Base-by-base conservation (phyloP, 1,284 basidiomycete genomes). In the Grifola frondosa region DNA sequence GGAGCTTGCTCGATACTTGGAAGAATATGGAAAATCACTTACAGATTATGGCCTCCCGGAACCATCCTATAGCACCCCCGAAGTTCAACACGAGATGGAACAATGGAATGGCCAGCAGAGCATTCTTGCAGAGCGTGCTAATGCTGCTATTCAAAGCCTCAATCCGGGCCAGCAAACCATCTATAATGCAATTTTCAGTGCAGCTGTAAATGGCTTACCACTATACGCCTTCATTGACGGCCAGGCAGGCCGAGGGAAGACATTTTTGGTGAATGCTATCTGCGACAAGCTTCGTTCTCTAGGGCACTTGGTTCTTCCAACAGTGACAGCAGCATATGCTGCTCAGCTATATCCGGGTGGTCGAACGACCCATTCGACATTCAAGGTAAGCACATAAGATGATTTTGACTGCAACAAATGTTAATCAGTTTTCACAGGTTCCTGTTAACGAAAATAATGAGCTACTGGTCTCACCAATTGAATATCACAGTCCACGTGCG, bases 371-470 rank as follows among this genome's bases (percentile, higher is more conserved):
- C 67, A 67, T 44, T 56, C 51, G 13, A 40, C 49, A 30, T 62
- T 58, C 40, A 49, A 60, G 52, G 60, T 63, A 22, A 15, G 30
- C 19, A 15, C n/a, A 15, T 42, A n/a, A 7, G 16, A 26, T 9
- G 21, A n/a, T 17, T 17, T 12, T 35, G 8, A 19, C 12, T 6
- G 24, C 9, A 17, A 12, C 5, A 17, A 22, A 21, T 16, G 23
- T 25, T 12, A n/a, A 4, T n/a, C 20, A 13, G 22, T 13, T 29
- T 24, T 32, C 13, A 28, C 26, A 66, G 63, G 59, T 67, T 2
- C 64, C 68, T 4, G 59, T 71, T 13, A 62, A 60, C 17, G 59
- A 69, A 0, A 59, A 64, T 12, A 62, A 60, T 31, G 57, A 63
- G 24, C 36, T 62, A 24, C 48, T 70, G 0, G 30, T 50, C 5